phyloP scores from a whole-genome alignment of 495 filamentous ascomycete species.

The Trichoderma gamsii region DNA sequence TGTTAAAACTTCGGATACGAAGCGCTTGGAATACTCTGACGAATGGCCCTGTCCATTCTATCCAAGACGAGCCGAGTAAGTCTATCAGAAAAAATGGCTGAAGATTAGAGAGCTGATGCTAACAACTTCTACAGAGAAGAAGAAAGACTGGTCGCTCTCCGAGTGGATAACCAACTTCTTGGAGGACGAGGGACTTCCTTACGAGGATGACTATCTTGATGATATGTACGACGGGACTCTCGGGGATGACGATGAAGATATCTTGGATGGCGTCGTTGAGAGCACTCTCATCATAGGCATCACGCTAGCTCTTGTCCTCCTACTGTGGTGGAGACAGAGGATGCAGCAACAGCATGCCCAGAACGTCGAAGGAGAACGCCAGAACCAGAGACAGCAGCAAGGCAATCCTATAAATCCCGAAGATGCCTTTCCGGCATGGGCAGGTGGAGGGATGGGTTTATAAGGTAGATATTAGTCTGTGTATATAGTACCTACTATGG shows the following conservation, averaged over 20 bases:
- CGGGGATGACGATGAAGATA: conserved; percentile 48
- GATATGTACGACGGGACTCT: conserved; percentile 52
- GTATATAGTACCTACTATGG: not conserved
- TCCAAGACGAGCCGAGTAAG: conserved; percentile 81
- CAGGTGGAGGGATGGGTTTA: conserved; percentile 11
- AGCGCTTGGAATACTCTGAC: conserved; percentile 94
- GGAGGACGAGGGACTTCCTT: conserved; percentile 61
- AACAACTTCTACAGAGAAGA: conserved; percentile 41
- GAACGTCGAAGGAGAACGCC: conserved; percentile 34
- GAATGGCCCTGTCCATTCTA: conserved; percentile 79
- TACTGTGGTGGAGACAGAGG: conserved; percentile 77
- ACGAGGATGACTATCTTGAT: conserved; percentile 46
- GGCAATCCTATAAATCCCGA: not conserved
- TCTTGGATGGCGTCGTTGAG: conserved; percentile 71
- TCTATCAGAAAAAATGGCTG: conserved; percentile 18
- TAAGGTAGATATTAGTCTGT: conserved; percentile 4
- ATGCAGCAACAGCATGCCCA: conserved; percentile 57
- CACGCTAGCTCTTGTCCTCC: conserved; percentile 64
- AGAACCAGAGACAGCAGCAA: conserved; percentile 21
- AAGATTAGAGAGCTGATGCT: conserved; percentile 15
- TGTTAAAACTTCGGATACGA: conserved; percentile 76
- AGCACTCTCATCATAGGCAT: conserved; percentile 70
- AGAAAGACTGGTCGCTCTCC: conserved; percentile 64
- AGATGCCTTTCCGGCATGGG: conserved; percentile 13
- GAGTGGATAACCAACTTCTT: conserved; percentile 85